These are phyloP conservation scores for Fraxinus platypoda DNA, from an alignment of 305 asterid genomes.

Conservation along the genomic window DNA sequence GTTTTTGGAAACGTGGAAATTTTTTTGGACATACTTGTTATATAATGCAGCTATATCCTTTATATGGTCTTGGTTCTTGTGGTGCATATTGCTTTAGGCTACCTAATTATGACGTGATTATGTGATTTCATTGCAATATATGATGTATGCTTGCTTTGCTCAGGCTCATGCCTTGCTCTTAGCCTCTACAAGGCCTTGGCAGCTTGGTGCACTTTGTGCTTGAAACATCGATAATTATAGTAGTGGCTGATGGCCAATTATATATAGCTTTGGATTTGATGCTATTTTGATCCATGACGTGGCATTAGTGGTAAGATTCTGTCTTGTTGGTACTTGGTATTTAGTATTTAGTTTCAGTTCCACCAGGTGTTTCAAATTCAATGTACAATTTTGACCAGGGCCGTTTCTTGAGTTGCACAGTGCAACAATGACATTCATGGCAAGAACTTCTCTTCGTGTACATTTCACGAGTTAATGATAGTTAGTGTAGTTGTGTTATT, in stretches of 20 bases:
- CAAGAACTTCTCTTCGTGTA: background rate
- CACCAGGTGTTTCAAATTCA: background rate
- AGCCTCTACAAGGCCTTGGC: background rate
- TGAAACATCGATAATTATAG: background rate
- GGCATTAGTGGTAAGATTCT: background rate
- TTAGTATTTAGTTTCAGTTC: background rate
- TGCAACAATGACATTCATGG: background rate
- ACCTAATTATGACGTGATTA: background rate
- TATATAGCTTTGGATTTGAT: background rate
- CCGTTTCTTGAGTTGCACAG: background rate
- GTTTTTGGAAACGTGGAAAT: background rate
- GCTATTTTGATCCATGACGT: background rate
- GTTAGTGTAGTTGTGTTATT: background rate
- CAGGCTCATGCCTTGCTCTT: background rate
- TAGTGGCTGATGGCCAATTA: background rate
- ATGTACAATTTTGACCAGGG: background rate
- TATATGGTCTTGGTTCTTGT: conserved; percentile 1
- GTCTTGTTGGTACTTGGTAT: background rate
- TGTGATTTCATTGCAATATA: background rate
- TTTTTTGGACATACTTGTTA: background rate
- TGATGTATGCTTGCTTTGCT: conserved; percentile 3
- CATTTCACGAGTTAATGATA: background rate
- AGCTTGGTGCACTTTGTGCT: conserved; percentile 7
- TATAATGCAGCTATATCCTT: background rate
- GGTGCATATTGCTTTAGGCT: background rate